Evolutionary conservation across 2,329 filamentous ascomycete species (phyloP).

Genomic region (Alternaria triticina): DNA sequence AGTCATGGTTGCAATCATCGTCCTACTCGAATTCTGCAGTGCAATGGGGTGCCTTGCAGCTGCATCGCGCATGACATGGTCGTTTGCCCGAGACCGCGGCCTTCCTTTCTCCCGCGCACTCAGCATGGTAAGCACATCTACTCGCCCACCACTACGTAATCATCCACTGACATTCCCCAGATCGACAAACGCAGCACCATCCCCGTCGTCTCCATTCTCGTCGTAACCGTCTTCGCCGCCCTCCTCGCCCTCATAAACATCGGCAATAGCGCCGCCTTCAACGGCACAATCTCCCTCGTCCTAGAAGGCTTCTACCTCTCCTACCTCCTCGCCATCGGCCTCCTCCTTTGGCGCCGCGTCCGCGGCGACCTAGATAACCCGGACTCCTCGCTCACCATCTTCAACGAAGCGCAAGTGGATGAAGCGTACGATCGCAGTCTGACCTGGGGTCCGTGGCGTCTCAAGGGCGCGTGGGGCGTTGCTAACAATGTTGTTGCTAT

Average conservation of each 20-base stretch:
- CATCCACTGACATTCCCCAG: too few relatives aligned
- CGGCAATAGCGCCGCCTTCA: slow-evolving; percentile 52
- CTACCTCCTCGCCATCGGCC: slow-evolving; percentile 40
- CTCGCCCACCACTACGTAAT: too few relatives aligned
- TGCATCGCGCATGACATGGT: slow-evolving; percentile 53
- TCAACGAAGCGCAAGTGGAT: slow-evolving; percentile 25
- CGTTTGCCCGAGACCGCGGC: slow-evolving; percentile 53
- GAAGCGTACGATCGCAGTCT: slow-evolving; percentile 30
- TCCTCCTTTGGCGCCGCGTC: slow-evolving; percentile 45
- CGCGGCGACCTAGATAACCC: slow-evolving; percentile 40
- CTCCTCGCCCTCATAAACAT: slow-evolving; percentile 61
- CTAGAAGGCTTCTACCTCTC: slow-evolving; percentile 47
- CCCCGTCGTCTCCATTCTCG: slow-evolving; percentile 57
- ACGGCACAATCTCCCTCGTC: slow-evolving; percentile 44
- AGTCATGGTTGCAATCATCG: slow-evolving; percentile 55
- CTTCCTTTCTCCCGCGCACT: slow-evolving; percentile 47
- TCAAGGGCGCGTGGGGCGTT: slow-evolving; percentile 37
- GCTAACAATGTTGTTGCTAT: slow-evolving; percentile 43
- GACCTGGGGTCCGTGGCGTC: slow-evolving; percentile 44
- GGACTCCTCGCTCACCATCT: slow-evolving; percentile 28
- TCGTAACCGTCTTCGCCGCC: slow-evolving; percentile 53
- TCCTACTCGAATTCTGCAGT: slow-evolving; percentile 50
- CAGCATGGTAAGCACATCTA: slow-evolving; percentile 36
- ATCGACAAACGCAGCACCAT: slow-evolving; percentile 45
- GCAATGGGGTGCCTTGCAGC: slow-evolving; percentile 51